These are phyloP conservation scores for Ophiocordyceps sinensis DNA, from an alignment of 2,329 filamentous ascomycete genomes.

Conservation along the genomic window DNA sequence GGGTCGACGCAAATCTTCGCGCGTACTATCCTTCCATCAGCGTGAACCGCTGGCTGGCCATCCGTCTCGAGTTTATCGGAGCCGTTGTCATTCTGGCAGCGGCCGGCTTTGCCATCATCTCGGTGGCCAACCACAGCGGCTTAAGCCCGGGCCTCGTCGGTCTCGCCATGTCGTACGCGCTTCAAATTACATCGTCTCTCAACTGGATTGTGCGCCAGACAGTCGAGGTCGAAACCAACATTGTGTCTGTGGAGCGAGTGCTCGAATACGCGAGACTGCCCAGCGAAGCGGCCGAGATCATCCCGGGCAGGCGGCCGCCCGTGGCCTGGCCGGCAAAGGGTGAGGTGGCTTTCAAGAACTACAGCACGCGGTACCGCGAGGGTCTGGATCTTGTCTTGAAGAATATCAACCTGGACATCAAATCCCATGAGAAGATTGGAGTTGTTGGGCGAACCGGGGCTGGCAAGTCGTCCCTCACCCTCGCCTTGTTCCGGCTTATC, in stretches of 20 bases:
- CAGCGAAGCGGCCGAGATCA: slow-evolving; percentile 87
- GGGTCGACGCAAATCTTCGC: slow-evolving; percentile 83
- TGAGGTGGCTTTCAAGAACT: slow-evolving; percentile 80
- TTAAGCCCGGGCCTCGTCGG: slow-evolving; percentile 68
- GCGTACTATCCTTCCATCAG: slow-evolving; percentile 95
- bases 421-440: slow-evolving; percentile 93
- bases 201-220: slow-evolving; percentile 99
- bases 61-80: slow-evolving; percentile 89
- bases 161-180: slow-evolving; percentile 89
- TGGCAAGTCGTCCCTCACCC: slow-evolving; percentile 85
- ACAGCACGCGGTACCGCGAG: slow-evolving; percentile 82
- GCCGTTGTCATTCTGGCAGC: slow-evolving; percentile 83
- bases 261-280: slow-evolving; percentile 87
- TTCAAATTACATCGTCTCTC: slow-evolving; percentile 91
- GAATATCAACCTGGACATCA: slow-evolving; percentile 83
- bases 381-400: slow-evolving; percentile 87
- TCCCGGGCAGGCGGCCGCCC: slow-evolving; percentile 72
- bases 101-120: slow-evolving; percentile 68
- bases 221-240: slow-evolving; percentile 99
- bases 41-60: slow-evolving; percentile 85
- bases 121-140: slow-evolving; percentile 52
- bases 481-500: slow-evolving; percentile 91
- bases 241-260: slow-evolving; percentile 94
- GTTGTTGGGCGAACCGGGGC: slow-evolving; percentile 93
- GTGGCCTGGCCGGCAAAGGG: slow-evolving; percentile 87